Evolutionary conservation across 148 eudicot genomes (phyloP).

Genomic region (Arctostaphylos glauca): DNA sequence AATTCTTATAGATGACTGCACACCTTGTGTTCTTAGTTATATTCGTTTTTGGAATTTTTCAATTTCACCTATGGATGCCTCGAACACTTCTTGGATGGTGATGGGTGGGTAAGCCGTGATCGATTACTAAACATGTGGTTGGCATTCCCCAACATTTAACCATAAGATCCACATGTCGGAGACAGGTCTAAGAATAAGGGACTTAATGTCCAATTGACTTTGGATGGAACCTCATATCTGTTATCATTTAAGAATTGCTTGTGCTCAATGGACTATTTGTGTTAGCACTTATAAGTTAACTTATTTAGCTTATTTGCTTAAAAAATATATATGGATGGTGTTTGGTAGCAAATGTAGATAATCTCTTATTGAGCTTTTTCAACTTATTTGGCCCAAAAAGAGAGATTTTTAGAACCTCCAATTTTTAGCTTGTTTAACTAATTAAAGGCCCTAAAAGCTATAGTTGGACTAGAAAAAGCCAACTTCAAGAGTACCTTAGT

Average conservation of each 20-base stretch:
- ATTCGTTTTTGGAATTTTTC: not conserved
- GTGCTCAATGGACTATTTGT: not conserved
- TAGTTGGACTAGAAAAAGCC: too few species aligned
- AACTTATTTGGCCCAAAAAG: too few species aligned
- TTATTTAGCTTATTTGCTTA: not conserved
- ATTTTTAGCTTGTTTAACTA: too few species aligned
- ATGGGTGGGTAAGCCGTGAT: not conserved
- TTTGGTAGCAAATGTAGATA: not conserved
- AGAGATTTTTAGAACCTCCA: too few species aligned
- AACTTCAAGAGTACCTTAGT: too few species aligned
- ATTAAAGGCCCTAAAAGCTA: too few species aligned
- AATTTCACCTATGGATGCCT: not conserved
- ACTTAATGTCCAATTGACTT: not conserved
- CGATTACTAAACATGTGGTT: not conserved
- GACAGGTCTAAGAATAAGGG: not conserved
- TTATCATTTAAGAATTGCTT: not conserved
- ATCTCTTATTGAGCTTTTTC: too few species aligned
- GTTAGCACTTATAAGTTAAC: not conserved
- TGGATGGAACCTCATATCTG: not conserved
- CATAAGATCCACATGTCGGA: not conserved
- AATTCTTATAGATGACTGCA: slow-evolving; percentile 4
- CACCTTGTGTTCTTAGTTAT: not conserved
- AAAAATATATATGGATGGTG: not conserved
- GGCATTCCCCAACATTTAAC: not conserved
- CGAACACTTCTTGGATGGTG: not conserved